A percentile compares a stretch with the other conserved stretches of the same genome.
These are phyloP conservation scores for Trametes sanguinea DNA, from an alignment of 768 basidiomycete species.

Conservation along the genomic window DNA sequence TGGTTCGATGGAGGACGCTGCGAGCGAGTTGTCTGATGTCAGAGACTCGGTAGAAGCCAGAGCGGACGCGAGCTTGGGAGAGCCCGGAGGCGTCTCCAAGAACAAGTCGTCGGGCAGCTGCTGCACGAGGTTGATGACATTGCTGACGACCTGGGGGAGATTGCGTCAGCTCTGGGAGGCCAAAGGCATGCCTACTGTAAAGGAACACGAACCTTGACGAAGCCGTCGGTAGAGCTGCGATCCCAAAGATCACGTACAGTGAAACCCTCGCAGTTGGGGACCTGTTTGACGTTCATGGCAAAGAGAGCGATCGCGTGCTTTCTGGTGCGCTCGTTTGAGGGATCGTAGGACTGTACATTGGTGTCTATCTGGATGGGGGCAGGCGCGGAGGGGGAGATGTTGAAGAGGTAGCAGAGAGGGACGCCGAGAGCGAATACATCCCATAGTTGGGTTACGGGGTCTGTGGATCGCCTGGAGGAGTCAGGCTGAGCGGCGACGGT, in stretches of 20 bases:
- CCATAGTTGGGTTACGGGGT: slow-evolving; percentile 94
- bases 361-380: slow-evolving; percentile 58
- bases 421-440: slow-evolving; percentile 91
- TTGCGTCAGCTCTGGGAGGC: slow-evolving; percentile 2
- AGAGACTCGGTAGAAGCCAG: slow-evolving; percentile 65
- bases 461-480: slow-evolving; percentile 72
- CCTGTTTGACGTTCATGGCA: slow-evolving; percentile 80
- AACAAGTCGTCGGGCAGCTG: slow-evolving; percentile 71
- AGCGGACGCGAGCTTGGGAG: slow-evolving; percentile 50
- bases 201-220: slow-evolving; percentile 77
- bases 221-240: slow-evolving; percentile 87
- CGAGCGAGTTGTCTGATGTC: slow-evolving; percentile 42
- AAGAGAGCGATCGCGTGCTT: slow-evolving; percentile 92
- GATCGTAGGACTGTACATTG: slow-evolving; percentile 62
- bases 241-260: slow-evolving; percentile 91
- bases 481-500: slow-evolving; percentile 49
- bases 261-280: slow-evolving; percentile 78
- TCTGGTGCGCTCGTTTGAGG: slow-evolving; percentile 78
- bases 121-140: slow-evolving; percentile 83
- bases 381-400: slow-evolving; percentile 67
- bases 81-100: slow-evolving; percentile 55
- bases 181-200: slow-evolving; percentile 2
- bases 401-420: slow-evolving; percentile 94
- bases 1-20: slow-evolving; percentile 45
- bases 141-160: slow-evolving; percentile 72